phyloP scores from a whole-genome alignment of 2,329 filamentous ascomycete genomes.

The Cryphonectria radicalis region DNA sequence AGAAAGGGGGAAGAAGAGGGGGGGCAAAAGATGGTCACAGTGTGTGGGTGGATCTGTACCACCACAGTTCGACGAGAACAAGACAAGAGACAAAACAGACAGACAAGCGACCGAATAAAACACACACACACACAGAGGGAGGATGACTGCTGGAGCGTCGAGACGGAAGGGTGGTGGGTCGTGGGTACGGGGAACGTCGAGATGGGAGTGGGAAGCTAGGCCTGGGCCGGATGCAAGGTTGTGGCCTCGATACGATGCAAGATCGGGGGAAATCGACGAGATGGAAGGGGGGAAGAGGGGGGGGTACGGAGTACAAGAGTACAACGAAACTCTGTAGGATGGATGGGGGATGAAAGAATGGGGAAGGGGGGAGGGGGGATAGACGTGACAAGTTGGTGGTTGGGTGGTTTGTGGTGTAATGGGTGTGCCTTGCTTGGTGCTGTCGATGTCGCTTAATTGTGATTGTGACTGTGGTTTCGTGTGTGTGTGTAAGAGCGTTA shows the following conservation, averaged over 20 bases:
- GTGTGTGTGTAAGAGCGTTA: not conserved
- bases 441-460: not conserved
- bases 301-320: conserved; percentile 3
- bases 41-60: conserved; percentile 27
- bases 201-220: conserved; percentile 11
- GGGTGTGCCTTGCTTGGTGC: not conserved
- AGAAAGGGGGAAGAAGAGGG: not conserved
- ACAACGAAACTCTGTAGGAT: not conserved
- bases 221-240: conserved; percentile 15
- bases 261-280: not conserved
- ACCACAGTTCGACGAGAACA: conserved; percentile 15
- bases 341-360: conserved; percentile 5
- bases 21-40: not conserved
- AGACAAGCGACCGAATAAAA: not conserved
- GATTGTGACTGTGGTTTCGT: not conserved
- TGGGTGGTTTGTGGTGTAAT: not conserved
- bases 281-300: not conserved
- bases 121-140: not conserved
- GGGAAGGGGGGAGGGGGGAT: not conserved
- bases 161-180: conserved; percentile 17
- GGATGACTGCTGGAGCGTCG: not conserved
- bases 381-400: not conserved
- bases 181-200: conserved; percentile 19
- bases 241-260: conserved; percentile 11
- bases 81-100: not conserved